Conservation (phyloP, 805 yeast genomes). For the Schizosaccharomyces lindneri region DNA sequence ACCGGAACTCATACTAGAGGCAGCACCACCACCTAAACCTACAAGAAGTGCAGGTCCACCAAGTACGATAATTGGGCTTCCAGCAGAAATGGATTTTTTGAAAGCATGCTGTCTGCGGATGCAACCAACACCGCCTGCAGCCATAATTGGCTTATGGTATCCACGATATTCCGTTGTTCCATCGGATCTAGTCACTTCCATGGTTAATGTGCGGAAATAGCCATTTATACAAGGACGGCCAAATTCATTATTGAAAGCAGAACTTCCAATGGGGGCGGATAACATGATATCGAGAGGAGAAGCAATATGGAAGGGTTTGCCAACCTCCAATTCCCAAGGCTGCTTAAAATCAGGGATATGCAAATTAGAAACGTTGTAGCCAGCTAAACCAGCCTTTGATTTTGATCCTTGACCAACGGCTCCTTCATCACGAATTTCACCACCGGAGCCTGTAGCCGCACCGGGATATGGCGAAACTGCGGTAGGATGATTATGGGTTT, state of each 20-base stretch:
- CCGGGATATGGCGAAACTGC: conserved; percentile 98
- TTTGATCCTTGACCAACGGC: conserved; percentile 97
- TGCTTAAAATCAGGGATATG: conserved; percentile 61
- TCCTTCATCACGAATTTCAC: conserved; percentile 98
- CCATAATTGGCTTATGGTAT: conserved; percentile 95
- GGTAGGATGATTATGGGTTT: conserved; percentile 97
- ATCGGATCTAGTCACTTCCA: conserved; percentile 37
- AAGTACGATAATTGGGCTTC: conserved; percentile 68
- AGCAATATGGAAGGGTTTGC: conserved; percentile 83
- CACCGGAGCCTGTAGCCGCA: conserved; percentile 99
- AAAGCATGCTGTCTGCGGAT: conserved; percentile 80
- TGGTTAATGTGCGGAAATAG: conserved; percentile 83
- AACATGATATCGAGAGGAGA: conserved; percentile 82
- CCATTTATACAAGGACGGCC: conserved; percentile 96
- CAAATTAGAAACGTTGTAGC: conserved; percentile 77
- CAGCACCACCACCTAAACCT: conserved; percentile 99
- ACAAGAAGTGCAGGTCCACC: conserved; percentile 97
- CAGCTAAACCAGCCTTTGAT: conserved; percentile 86
- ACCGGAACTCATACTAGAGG: conserved; percentile 87
- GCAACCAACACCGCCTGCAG: conserved; percentile 98
- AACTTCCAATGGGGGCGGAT: conserved; percentile 92
- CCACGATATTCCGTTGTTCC: conserved; percentile 66
- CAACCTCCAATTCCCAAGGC: conserved; percentile 87
- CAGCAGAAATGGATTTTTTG: conserved; percentile 57
- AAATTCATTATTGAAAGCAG: conserved; percentile 94